Conservation (phyloP, 1,284 basidiomycete genomes). For the Schizophyllum amplum region DNA sequence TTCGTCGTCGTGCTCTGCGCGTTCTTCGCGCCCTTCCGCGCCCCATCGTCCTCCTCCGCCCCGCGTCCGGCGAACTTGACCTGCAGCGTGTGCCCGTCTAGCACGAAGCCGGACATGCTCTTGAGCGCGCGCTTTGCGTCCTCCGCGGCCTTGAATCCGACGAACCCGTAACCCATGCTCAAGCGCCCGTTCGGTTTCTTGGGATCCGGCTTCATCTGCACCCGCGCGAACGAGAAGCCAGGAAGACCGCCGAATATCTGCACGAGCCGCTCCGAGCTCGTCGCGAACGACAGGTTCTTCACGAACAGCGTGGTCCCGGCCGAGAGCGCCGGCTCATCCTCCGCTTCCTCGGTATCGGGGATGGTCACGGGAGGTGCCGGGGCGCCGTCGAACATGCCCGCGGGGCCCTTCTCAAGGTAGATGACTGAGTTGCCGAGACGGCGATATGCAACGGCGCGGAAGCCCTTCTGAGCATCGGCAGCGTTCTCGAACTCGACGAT, state of each 20-base stretch:
- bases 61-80: constrained; percentile 89
- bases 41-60: constrained; percentile 50
- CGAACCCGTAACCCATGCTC: constrained; percentile 96
- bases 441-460: constrained; percentile 80
- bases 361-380: constrained; percentile 15
- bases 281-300: constrained; percentile 91
- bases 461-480: constrained; percentile 68
- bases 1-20: constrained; percentile 66
- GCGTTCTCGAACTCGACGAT: constrained; percentile 81
- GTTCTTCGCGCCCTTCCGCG: constrained; percentile 31
- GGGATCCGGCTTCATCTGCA: constrained; percentile 88
- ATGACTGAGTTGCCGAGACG: constrained; percentile 85
- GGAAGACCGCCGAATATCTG: constrained; percentile 73
- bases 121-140: constrained; percentile 73
- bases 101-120: constrained; percentile 73
- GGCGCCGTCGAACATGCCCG: constrained; percentile 61
- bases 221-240: constrained; percentile 81
- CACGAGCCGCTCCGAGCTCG: constrained; percentile 70
- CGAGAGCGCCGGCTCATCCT: constrained; percentile 43
- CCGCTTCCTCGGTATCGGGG: constrained; percentile 29
- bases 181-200: constrained; percentile 56
- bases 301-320: constrained; percentile 85
- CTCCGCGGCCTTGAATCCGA: constrained; percentile 79
- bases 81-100: constrained; percentile 83
- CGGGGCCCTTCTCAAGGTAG: constrained; percentile 90